Base-by-base conservation (phyloP, 495 filamentous ascomycete genomes). In the Sphaerosporella brunnea region DNA sequence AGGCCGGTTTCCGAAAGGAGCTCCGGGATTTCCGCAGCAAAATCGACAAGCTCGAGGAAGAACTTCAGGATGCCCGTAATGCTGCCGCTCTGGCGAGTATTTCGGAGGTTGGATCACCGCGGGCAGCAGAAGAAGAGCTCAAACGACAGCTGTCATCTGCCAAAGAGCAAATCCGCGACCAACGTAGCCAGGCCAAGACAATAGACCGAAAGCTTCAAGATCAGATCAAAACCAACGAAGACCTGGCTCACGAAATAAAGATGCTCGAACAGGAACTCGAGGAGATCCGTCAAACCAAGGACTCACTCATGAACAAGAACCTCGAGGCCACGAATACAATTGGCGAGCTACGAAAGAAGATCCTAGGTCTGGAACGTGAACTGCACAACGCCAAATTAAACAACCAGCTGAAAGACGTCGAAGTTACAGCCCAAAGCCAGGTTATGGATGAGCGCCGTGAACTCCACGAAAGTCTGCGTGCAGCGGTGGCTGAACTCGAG, bases 401-500 rank as follows among this genome's bases (percentile, higher is more conserved):
- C 47, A 72, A 68, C 10, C 53, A 60, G 30, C 38, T 60, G 3
- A 56, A 60, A 28, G 52, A 16, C 23, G 54, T 53, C 3, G 58
- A 61, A 36, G 64, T 65, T 10, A 56, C 57, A 4, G 50, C 45
- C 3, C 53, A 56, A 18, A 49, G 49, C 19, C 50, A 60, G 15
- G 66, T 69, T 36, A 69, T 73, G 16, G 72, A 77, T 51, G 78
- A 81, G 51, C 74, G 77, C 28, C 68, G 67, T 45, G 78, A 81
- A 47, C 67, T 82, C 10, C 76, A 80, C 49, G 73, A 78, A 38
- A 63, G 75, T 24, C 69, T 82, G 40, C 79, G 77, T 55, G 67
- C 68, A 16, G 71, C 78, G n/a, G 81, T 76, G 36, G 65, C 79
- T 1, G 73, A 79, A 51, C 72, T 74, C 15, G 78, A 82, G 55